These are phyloP conservation scores for Protomyces lactucae-debilis DNA, from an alignment of 1,139 yeast species.

Conservation along the genomic window DNA sequence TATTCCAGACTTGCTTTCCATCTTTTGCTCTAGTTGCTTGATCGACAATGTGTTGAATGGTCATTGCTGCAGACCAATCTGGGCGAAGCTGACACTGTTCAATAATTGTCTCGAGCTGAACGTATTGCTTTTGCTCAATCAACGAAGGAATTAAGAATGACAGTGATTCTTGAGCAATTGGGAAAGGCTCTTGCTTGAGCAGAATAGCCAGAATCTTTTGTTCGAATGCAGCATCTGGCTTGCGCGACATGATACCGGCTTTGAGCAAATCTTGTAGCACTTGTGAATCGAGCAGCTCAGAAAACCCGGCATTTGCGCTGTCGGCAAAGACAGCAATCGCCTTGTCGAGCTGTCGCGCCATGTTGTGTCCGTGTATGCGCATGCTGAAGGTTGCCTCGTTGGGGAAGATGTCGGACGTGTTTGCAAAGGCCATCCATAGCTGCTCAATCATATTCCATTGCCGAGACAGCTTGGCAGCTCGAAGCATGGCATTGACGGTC, in stretches of 20 bases:
- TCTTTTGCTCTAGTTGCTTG: slow-evolving; percentile 1
- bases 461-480: slow-evolving; percentile 6
- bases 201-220: slow-evolving; percentile 1
- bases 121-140: slow-evolving; percentile 7
- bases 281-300: slow-evolving; percentile 18
- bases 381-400: slow-evolving; percentile 9
- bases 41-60: slow-evolving; percentile 2
- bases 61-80: slow-evolving; percentile 1
- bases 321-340: slow-evolving; percentile 12
- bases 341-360: not conserved
- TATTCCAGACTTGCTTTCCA: slow-evolving; percentile 15
- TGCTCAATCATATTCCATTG: slow-evolving; percentile 11
- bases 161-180: slow-evolving; percentile 10
- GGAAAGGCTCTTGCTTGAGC: slow-evolving; percentile 9
- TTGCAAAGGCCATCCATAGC: slow-evolving; percentile 3
- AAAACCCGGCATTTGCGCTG: slow-evolving; percentile 6
- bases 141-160: slow-evolving; percentile 9
- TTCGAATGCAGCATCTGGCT: slow-evolving; percentile 1
- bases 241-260: not conserved
- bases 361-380: slow-evolving; percentile 8
- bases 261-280: slow-evolving; percentile 8
- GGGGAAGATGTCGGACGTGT: not conserved
- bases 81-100: not conserved
- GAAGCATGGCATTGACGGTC: slow-evolving; percentile 15
- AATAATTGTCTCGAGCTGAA: slow-evolving; percentile 5